Percentiles rank a stretch among this genome's conserved stretches.
These are phyloP conservation scores for Zasmidium angulare DNA, from an alignment of 2,329 filamentous ascomycete genomes.

Conservation along the genomic window DNA sequence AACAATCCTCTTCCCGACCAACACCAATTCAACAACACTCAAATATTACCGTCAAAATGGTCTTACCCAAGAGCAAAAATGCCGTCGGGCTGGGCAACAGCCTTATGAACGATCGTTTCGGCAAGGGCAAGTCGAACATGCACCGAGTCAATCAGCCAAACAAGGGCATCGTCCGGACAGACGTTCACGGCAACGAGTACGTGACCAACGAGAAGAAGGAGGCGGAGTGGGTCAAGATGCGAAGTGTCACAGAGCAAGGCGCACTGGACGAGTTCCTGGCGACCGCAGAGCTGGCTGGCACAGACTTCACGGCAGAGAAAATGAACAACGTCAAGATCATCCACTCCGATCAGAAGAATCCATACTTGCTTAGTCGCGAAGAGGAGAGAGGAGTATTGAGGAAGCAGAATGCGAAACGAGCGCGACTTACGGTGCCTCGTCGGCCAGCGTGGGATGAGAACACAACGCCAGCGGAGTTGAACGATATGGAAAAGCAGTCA, in stretches of 20 bases:
- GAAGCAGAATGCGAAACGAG: slow-evolving; percentile 81
- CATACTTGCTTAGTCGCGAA: slow-evolving; percentile 79
- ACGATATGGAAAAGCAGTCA: slow-evolving; percentile 73
- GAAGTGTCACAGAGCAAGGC: slow-evolving; percentile 94
- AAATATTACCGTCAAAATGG: slow-evolving; percentile 52
- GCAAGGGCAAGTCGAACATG: slow-evolving; percentile 82
- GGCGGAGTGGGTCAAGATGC: slow-evolving; percentile 98
- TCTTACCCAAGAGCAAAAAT: slow-evolving; percentile 90
- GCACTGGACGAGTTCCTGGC: slow-evolving; percentile 95
- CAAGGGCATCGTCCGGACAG: slow-evolving; percentile 41
- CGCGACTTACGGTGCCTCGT: slow-evolving; percentile 80
- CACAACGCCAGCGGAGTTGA: slow-evolving; percentile 81
- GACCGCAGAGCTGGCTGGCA: slow-evolving; percentile 94
- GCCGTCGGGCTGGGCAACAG: slow-evolving; percentile 91
- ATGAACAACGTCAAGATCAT: slow-evolving; percentile 99
- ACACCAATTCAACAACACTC: slow-evolving; percentile 8
- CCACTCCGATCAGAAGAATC: slow-evolving; percentile 93
- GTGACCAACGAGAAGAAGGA: slow-evolving; percentile 88
- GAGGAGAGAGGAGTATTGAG: slow-evolving; percentile 77
- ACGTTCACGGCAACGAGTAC: slow-evolving; percentile 57
- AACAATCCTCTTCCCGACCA: slow-evolving; percentile 1
- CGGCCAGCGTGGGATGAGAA: slow-evolving; percentile 83
- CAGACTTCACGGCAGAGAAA: slow-evolving; percentile 98
- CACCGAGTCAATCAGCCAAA: slow-evolving; percentile 77
- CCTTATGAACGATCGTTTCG: slow-evolving; percentile 98